Conservation (phyloP, 257 asterid species). For the Fraxinus americana region DNA sequence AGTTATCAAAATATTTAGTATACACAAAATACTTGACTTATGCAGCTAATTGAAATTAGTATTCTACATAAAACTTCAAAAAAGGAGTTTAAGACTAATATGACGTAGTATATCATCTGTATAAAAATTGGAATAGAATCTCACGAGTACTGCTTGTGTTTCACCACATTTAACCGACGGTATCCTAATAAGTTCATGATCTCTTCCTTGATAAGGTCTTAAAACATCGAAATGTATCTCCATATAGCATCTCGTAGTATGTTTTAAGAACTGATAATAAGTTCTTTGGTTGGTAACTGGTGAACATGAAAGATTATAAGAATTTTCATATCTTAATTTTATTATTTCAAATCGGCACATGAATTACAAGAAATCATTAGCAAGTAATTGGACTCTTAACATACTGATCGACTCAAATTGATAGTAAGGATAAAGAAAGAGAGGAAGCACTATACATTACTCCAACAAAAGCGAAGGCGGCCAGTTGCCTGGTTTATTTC, state of each 20-base stretch:
- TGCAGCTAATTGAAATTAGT: no score
- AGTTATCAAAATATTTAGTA: no score
- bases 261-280: neutral
- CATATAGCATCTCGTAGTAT: neutral
- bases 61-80: no score
- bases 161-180: no score
- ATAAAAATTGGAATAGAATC: no score
- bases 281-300: neutral
- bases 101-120: no score
- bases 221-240: neutral
- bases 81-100: no score
- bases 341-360: neutral
- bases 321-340: no score
- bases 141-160: no score
- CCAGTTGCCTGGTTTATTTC: conserved; percentile 87
- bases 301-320: neutral
- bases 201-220: neutral
- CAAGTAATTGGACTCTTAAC: neutral
- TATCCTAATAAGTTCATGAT: no score
- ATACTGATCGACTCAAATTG: neutral
- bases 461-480: conserved; percentile 96
- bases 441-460: conserved; percentile 63
- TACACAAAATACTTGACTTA: neutral
- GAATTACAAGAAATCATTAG: neutral
- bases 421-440: neutral